Evolutionary conservation across 768 basidiomycete species (phyloP).

Genomic region (Trametes coccinea): DNA sequence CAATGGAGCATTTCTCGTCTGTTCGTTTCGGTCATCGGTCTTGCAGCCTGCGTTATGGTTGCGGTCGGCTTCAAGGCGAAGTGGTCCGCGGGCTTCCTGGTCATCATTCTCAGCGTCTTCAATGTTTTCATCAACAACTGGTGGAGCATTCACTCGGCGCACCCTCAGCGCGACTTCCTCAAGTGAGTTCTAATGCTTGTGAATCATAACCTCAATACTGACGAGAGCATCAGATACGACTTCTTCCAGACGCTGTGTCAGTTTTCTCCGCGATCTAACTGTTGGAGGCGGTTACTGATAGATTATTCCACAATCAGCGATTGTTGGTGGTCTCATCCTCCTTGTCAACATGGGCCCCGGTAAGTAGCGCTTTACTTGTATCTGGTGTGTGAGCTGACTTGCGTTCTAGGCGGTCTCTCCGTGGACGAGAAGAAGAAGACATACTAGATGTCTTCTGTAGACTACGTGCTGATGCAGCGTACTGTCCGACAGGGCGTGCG

Average conservation of each 20-base stretch:
- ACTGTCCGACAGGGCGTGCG: background rate
- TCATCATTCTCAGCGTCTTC: conserved; percentile 87
- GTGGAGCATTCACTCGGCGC: conserved; percentile 91
- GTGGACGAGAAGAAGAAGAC: conserved; percentile 99
- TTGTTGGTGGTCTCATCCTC: conserved; percentile 95
- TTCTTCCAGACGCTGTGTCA: conserved; percentile 96
- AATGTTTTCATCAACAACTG: conserved; percentile 99
- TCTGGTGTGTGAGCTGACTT: conserved; percentile 12
- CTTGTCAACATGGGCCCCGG: conserved; percentile 98
- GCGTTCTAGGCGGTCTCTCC: conserved; percentile 77
- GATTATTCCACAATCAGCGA: conserved; percentile 48
- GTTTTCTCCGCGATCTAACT: background rate
- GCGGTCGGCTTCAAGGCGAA: conserved; percentile 99
- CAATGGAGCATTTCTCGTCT: conserved; percentile 86
- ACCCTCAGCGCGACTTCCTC: conserved; percentile 97
- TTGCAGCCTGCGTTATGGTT: conserved; percentile 93
- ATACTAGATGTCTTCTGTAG: conserved; percentile 42
- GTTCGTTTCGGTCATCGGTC: conserved; percentile 85
- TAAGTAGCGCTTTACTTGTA: conserved; percentile 34
- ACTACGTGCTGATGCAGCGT: background rate
- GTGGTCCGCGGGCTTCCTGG: conserved; percentile 96
- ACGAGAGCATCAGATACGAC: conserved; percentile 73
- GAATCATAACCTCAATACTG: background rate
- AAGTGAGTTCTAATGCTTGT: conserved; percentile 67
- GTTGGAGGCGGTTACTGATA: background rate